These are phyloP conservation scores for Blastocladiella britannica DNA, from an alignment of 192 early-diverging fungal genomes.

Conservation along the genomic window DNA sequence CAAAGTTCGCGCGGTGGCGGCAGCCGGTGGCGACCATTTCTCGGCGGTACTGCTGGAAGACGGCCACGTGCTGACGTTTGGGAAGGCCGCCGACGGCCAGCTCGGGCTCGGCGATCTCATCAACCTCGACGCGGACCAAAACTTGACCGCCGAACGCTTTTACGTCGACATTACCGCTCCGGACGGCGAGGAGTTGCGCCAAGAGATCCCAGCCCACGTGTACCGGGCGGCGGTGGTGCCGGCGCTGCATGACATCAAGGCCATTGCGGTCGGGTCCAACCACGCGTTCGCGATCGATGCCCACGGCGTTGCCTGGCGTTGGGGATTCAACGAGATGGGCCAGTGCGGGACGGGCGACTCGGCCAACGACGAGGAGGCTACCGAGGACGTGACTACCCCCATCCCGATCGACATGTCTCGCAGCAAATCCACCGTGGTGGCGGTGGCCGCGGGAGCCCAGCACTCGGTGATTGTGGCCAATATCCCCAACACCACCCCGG, in stretches of 20 bases:
- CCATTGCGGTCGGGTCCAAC: slow-evolving; percentile 39
- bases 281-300: slow-evolving; percentile 26
- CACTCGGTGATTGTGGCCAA: slow-evolving; percentile 39
- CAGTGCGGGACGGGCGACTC: slow-evolving; percentile 60
- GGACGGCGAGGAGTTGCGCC: slow-evolving; percentile 7
- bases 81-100: slow-evolving; percentile 63
- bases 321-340: slow-evolving; percentile 77
- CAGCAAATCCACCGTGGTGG: slow-evolving; percentile 40
- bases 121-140: slow-evolving; percentile 1
- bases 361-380: too few relatives aligned
- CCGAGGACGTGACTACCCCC: slow-evolving; percentile 45
- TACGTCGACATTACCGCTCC: slow-evolving; percentile 1
- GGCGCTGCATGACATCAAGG: slow-evolving; percentile 13
- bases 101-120: slow-evolving; percentile 36
- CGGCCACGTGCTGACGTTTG: slow-evolving; percentile 60
- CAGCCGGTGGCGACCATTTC: slow-evolving; percentile 76
- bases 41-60: slow-evolving; percentile 49
- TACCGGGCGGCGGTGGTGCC: slow-evolving; percentile 30
- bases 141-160: slow-evolving; percentile 5
- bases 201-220: slow-evolving; percentile 42
- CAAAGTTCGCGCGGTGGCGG: slow-evolving; percentile 20
- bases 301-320: slow-evolving; percentile 14
- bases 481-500: not conserved
- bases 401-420: slow-evolving; percentile 42
- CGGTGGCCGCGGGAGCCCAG: slow-evolving; percentile 59